phyloP scores from a whole-genome alignment of 2,329 filamentous ascomycete species.

The Colletotrichum neosansevieriae region DNA sequence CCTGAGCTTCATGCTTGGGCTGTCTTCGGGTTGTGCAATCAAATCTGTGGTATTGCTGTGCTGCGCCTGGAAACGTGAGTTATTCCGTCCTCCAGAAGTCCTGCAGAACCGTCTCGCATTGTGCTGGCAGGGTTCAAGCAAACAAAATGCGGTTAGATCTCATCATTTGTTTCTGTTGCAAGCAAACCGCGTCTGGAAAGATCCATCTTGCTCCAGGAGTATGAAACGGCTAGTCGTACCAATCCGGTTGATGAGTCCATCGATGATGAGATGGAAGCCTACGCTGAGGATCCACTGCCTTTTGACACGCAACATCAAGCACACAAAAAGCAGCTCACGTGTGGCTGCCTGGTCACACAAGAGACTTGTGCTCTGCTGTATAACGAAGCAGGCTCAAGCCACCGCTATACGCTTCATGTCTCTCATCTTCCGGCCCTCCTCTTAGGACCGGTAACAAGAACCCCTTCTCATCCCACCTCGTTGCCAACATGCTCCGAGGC shows the following conservation, averaged over 20 bases:
- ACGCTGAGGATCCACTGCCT: background rate
- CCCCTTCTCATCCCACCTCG: too few species aligned
- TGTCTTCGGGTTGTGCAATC: background rate
- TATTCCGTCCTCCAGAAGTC: background rate
- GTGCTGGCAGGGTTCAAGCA: background rate
- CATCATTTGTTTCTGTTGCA: background rate
- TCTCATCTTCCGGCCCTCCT: too few species aligned
- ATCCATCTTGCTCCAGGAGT: background rate
- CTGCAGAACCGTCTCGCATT: conserved; percentile 1
- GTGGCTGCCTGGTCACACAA: too few species aligned
- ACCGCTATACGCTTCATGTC: too few species aligned
- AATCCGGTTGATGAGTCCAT: background rate
- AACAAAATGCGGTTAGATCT: background rate
- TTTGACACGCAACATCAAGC: background rate
- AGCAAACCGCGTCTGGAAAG: background rate
- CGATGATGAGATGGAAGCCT: background rate
- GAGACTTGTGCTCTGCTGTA: too few species aligned
- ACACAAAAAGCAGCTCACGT: background rate
- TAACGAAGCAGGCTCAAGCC: too few species aligned
- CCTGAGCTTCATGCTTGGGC: conserved; percentile 1
- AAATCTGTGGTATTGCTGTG: too few species aligned
- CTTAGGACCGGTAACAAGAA: too few species aligned
- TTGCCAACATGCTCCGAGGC: background rate
- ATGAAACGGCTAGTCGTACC: too few species aligned
- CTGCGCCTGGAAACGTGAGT: background rate